These are phyloP conservation scores for Pleurostoma richardsiae DNA, from an alignment of 2,329 filamentous ascomycete genomes.

Conservation along the genomic window DNA sequence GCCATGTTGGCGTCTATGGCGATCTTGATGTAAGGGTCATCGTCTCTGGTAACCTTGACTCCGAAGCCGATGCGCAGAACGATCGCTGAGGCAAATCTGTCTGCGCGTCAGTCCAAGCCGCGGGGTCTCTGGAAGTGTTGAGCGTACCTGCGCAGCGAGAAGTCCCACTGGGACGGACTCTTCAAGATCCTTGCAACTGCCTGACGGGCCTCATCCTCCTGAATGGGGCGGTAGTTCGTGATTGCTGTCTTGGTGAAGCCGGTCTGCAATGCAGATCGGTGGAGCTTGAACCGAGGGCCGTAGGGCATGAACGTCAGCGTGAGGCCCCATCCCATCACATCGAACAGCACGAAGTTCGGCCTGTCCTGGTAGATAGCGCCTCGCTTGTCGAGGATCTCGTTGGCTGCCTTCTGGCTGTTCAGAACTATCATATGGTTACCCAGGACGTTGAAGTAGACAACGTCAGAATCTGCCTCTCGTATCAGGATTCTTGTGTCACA, in stretches of 20 bases:
- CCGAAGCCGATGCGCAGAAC: slow-evolving; percentile 18
- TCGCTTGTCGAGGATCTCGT: slow-evolving; percentile 37
- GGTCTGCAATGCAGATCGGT: slow-evolving; percentile 36
- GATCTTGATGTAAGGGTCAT: slow-evolving; percentile 15
- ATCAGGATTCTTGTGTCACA: neutral
- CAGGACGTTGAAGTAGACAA: slow-evolving; percentile 22
- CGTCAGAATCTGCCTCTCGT: slow-evolving; percentile 11
- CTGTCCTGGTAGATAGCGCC: slow-evolving; percentile 38
- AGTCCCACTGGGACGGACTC: slow-evolving; percentile 10
- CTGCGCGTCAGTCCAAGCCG: neutral
- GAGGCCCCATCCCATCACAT: slow-evolving; percentile 39
- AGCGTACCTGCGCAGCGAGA: slow-evolving; percentile 4
- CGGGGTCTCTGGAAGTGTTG: slow-evolving; percentile 2
- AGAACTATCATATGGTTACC: slow-evolving; percentile 33
- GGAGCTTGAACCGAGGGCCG: slow-evolving; percentile 33
- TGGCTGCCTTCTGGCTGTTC: slow-evolving; percentile 34
- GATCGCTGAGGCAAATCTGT: slow-evolving; percentile 17
- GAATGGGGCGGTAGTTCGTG: slow-evolving; percentile 18
- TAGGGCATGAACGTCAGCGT: slow-evolving; percentile 39
- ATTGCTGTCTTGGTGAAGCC: slow-evolving; percentile 35
- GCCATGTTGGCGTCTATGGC: slow-evolving; percentile 12
- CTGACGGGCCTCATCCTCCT: slow-evolving; percentile 11
- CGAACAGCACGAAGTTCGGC: slow-evolving; percentile 36
- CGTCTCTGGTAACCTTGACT: slow-evolving; percentile 12
- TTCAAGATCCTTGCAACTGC: slow-evolving; percentile 8